Evolutionary conservation across 139 green algal species (phyloP).

Genomic region (Chlorella sorokiniana): DNA sequence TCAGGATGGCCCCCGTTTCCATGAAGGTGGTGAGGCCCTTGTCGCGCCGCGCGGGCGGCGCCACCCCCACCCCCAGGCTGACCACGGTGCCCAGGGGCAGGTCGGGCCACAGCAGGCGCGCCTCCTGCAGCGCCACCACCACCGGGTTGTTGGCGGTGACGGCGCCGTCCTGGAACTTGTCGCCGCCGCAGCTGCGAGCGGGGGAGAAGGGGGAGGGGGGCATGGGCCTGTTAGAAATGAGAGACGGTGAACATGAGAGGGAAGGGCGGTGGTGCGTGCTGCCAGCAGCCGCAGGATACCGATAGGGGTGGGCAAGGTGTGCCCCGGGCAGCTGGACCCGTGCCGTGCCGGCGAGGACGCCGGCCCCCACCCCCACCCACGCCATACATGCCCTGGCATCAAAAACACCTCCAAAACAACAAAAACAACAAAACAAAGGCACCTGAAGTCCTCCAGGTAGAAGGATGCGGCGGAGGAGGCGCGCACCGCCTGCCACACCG

Average conservation of each 20-base stretch:
- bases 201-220: conserved; percentile 79
- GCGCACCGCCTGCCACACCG: conserved; percentile 89
- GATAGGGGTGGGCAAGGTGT: too few species aligned
- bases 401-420: neutral
- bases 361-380: too few species aligned
- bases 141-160: conserved; percentile 93
- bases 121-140: conserved; percentile 84
- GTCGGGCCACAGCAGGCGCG: conserved; percentile 83
- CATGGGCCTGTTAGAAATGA: neutral
- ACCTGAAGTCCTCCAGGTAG: conserved; percentile 89
- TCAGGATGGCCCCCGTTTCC: conserved; percentile 64
- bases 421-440: neutral
- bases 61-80: conserved; percentile 77
- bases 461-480: conserved; percentile 89
- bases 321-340: too few species aligned
- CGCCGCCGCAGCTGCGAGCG: conserved; percentile 71
- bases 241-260: neutral
- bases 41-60: conserved; percentile 50
- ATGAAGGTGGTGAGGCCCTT: conserved; percentile 55
- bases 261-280: too few species aligned
- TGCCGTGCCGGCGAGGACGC: too few species aligned
- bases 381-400: neutral
- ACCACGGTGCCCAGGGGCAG: conserved; percentile 80
- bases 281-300: too few species aligned
- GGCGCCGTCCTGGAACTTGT: conserved; percentile 94